These are phyloP conservation scores for Mycena galopus DNA, from an alignment of 768 basidiomycete species.

Conservation along the genomic window DNA sequence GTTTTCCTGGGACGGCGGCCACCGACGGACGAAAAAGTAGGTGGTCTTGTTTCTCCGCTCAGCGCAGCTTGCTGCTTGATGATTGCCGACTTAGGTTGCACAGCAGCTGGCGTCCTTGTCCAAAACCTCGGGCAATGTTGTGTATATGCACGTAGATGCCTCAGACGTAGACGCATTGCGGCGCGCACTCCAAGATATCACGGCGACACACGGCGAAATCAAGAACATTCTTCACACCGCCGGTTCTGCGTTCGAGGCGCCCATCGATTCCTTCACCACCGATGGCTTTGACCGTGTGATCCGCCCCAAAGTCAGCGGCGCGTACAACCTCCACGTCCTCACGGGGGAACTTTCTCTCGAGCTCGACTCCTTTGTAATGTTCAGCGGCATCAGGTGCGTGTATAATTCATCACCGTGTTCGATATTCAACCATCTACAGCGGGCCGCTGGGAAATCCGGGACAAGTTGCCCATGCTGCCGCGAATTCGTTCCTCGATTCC, in stretches of 20 bases:
- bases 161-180: conserved; percentile 40
- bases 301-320: conserved; percentile 45
- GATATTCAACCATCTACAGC: conserved; percentile 27
- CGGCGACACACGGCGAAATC: conserved; percentile 37
- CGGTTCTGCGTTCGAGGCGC: conserved; percentile 43
- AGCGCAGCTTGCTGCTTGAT: background rate
- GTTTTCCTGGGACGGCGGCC: too few relatives aligned
- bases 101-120: too few relatives aligned
- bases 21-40: conserved; percentile 37
- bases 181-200: conserved; percentile 38
- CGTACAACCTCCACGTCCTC: conserved; percentile 49
- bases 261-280: conserved; percentile 39
- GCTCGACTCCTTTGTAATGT: conserved; percentile 46
- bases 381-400: conserved; percentile 48
- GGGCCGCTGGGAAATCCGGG: conserved; percentile 47
- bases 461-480: too few relatives aligned
- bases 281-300: conserved; percentile 43
- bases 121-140: conserved; percentile 22
- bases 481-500: too few relatives aligned
- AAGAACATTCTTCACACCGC: conserved; percentile 48
- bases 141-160: conserved; percentile 46
- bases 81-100: conserved; percentile 34
- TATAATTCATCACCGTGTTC: too few relatives aligned
- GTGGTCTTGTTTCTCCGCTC: conserved; percentile 5
- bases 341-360: conserved; percentile 43